phyloP scores from a whole-genome alignment of 2,329 filamentous ascomycete genomes.

The Microsporum canis region DNA sequence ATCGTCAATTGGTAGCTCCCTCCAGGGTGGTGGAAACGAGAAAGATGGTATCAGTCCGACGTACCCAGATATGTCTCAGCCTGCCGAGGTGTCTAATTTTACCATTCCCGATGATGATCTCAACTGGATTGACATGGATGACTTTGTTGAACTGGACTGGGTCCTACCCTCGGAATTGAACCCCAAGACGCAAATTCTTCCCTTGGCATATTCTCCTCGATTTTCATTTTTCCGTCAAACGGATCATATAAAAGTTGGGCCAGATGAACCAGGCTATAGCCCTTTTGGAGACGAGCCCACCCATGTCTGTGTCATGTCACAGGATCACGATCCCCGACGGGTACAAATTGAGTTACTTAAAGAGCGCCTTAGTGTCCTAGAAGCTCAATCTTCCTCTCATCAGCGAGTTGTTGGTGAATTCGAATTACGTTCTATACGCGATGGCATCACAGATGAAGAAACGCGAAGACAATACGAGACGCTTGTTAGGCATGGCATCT shows the following conservation, averaged over 20 bases:
- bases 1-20: slow-evolving; percentile 74
- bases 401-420: slow-evolving; percentile 61
- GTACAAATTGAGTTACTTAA: slow-evolving; percentile 82
- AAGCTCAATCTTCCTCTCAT: slow-evolving; percentile 66
- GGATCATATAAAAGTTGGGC: slow-evolving; percentile 68
- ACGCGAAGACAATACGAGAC: slow-evolving; percentile 37
- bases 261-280: slow-evolving; percentile 67
- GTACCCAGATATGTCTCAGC: slow-evolving; percentile 42
- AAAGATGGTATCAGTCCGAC: slow-evolving; percentile 51
- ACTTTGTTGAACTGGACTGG: slow-evolving; percentile 97
- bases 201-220: slow-evolving; percentile 81
- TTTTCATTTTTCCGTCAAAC: slow-evolving; percentile 97
- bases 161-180: slow-evolving; percentile 81
- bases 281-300: slow-evolving; percentile 88
- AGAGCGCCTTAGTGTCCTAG: slow-evolving; percentile 65
- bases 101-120: slow-evolving; percentile 92
- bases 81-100: slow-evolving; percentile 66
- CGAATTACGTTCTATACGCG: slow-evolving; percentile 50
- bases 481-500: slow-evolving; percentile 46
- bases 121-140: slow-evolving; percentile 98
- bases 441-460: slow-evolving; percentile 41
- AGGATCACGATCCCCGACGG: slow-evolving; percentile 73
- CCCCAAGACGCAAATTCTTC: slow-evolving; percentile 86
- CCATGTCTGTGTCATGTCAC: slow-evolving; percentile 90
- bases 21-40: slow-evolving; percentile 57